These are phyloP conservation scores for Yamadazyma trypodendri DNA, from an alignment of 1,139 yeast species.

Conservation along the genomic window DNA sequence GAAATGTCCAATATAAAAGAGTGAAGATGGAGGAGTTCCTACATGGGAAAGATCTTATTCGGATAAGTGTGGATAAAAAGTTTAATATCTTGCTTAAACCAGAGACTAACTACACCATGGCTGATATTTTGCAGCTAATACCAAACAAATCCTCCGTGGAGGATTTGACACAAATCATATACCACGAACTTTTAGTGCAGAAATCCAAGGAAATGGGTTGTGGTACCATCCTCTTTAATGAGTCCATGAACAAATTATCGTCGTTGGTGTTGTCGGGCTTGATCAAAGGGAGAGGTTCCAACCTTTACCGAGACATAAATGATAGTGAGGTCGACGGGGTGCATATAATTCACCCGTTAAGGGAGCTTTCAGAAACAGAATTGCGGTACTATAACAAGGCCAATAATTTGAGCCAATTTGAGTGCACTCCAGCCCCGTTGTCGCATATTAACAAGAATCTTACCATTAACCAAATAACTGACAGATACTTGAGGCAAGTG, in stretches of 20 bases:
- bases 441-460: constrained; percentile 57
- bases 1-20: constrained; percentile 31
- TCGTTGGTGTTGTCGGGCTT: constrained; percentile 75
- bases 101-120: constrained; percentile 15
- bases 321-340: constrained; percentile 39
- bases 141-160: constrained; percentile 60
- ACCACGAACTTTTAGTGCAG: constrained; percentile 46
- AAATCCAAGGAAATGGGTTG: constrained; percentile 48
- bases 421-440: constrained; percentile 19
- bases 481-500: constrained; percentile 68
- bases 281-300: constrained; percentile 87
- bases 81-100: constrained; percentile 24
- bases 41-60: constrained; percentile 24
- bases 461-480: constrained; percentile 78
- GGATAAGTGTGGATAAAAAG: constrained; percentile 26
- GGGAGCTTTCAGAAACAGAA: constrained; percentile 72
- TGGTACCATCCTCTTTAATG: constrained; percentile 65
- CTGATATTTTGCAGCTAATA: constrained; percentile 29
- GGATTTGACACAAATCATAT: constrained; percentile 55
- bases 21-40: constrained; percentile 39
- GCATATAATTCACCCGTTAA: constrained; percentile 62
- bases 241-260: constrained; percentile 81
- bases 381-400: constrained; percentile 51
- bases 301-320: constrained; percentile 53
- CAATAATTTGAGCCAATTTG: constrained; percentile 22